These are phyloP conservation scores for Tricholoma sp. DNA, from an alignment of 768 basidiomycete genomes.

Conservation along the genomic window DNA sequence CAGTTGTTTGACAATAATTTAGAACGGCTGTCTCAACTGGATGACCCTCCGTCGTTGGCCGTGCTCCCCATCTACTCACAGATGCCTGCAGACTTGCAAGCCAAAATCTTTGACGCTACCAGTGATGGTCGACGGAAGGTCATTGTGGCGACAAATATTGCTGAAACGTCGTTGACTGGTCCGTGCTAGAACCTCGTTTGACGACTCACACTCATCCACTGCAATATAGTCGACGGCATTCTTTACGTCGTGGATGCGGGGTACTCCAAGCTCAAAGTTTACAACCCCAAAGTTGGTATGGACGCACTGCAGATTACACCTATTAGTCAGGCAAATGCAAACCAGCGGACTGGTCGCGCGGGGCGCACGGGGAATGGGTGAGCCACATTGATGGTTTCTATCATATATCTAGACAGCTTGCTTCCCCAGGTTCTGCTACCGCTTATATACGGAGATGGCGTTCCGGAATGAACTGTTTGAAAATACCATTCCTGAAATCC, in stretches of 20 bases:
- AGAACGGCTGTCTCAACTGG: conserved; percentile 92
- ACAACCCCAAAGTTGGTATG: conserved; percentile 99
- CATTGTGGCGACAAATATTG: conserved; percentile 98
- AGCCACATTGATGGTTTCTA: conserved; percentile 20
- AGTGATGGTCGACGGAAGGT: conserved; percentile 93
- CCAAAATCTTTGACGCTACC: conserved; percentile 95
- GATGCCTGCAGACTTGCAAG: conserved; percentile 98
- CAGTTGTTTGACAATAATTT: neutral
- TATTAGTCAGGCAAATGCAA: conserved; percentile 97
- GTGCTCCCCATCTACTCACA: conserved; percentile 99
- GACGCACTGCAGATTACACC: conserved; percentile 98
- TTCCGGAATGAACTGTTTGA: conserved; percentile 93
- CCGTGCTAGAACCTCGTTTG: conserved; percentile 9
- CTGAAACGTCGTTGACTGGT: conserved; percentile 96
- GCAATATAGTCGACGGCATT: conserved; percentile 83
- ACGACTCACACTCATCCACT: conserved; percentile 5
- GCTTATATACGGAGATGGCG: conserved; percentile 95
- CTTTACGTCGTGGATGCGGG: conserved; percentile 95
- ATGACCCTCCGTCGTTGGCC: conserved; percentile 81
- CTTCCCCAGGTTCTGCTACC: conserved; percentile 80
- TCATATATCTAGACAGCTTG: conserved; percentile 3
- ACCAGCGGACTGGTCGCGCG: conserved; percentile 92
- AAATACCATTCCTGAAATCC: conserved; percentile 97
- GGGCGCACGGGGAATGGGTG: conserved; percentile 95
- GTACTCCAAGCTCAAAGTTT: conserved; percentile 96